phyloP scores from a whole-genome alignment of 2,329 filamentous ascomycete species.

The Ophiostoma fasciatum region DNA sequence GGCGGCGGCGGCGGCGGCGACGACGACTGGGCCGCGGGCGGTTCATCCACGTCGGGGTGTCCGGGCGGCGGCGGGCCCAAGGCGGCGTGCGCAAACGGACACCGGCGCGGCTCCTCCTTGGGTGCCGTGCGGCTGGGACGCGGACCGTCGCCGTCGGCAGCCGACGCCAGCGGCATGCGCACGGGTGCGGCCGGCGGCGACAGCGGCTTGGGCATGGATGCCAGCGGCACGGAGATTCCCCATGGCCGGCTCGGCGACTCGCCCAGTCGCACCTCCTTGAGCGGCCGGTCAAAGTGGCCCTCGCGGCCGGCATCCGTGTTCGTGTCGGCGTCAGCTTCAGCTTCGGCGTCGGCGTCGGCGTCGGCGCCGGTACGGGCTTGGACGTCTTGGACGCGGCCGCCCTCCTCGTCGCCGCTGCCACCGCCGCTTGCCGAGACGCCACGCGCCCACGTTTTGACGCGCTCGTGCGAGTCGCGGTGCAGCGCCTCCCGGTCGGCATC shows the following conservation, averaged over 20 bases:
- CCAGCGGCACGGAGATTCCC: slow-evolving; percentile 66
- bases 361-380: not conserved
- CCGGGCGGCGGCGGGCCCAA: too few relatives aligned
- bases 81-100: slow-evolving; percentile 34
- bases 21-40: too few relatives aligned
- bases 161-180: slow-evolving; percentile 26
- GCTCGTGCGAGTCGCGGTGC: slow-evolving; percentile 45
- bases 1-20: not conserved
- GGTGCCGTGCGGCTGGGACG: slow-evolving; percentile 6
- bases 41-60: too few relatives aligned
- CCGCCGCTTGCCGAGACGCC: slow-evolving; percentile 44
- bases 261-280: slow-evolving; percentile 83
- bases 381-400: not conserved
- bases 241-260: slow-evolving; percentile 88
- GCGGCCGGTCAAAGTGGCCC: slow-evolving; percentile 65
- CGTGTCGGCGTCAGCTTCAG: slow-evolving; percentile 21
- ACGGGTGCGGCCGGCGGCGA: slow-evolving; percentile 46
- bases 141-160: slow-evolving; percentile 9
- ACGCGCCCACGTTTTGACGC: slow-evolving; percentile 78
- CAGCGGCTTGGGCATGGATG: slow-evolving; percentile 23
- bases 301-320: slow-evolving; percentile 44
- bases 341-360: not conserved
- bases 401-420: slow-evolving; percentile 1
- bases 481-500: slow-evolving; percentile 13
- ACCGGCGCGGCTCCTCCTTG: slow-evolving; percentile 25